Evolutionary conservation across 345 rosid species (phyloP), one percentile per base, ranked within the genome.

Genomic region (Gossypium arboreum): DNA sequence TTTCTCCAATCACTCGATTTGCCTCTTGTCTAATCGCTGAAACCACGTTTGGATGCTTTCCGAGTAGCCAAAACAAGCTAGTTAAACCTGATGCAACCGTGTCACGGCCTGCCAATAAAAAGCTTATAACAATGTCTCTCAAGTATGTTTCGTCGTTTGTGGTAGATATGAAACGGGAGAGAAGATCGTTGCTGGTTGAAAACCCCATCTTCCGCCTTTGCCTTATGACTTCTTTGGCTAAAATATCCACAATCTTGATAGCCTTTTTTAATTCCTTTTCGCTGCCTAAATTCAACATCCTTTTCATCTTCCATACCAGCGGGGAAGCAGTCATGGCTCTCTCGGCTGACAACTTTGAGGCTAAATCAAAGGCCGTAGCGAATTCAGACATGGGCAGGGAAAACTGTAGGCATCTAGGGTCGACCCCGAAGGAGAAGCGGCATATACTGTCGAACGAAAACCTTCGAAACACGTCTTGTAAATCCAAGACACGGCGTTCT

Each of bases 371-470:
- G 15, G 92, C 89, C 5, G 44, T 73, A 1, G 88, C 86, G 12
- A 92, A 88, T 17, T 88, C 83, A 0, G 92, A 84, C 41, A 88
- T 80, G 45, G 92, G 89, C 39, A 86, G 47, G 11, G 88, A 79
- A 27, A 84, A 27, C 61, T 88, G 88, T 44, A 90, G 73, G 79
- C 92, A 89, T 22, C 78, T 83, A 13, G 94, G 97, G 75, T 91
- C 94, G 20, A 88, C 70, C 16, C 97, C 94, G 20, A 91, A 86
- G 0, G 92, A 89, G 71, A 92, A 84, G 29, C 74, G 69, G 45
- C 94, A 90, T 9, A 88, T 88, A 64, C 78, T 82, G 27, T 90
- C 91, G 43, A 92, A 92, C 5, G 91, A 86, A 79, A 92, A 92
- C 68, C 90, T 78, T n/a, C 79, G 75, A 51, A 92, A 88, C 44